A percentile compares a stretch with the other conserved stretches of the same genome.
Evolutionary conservation across 805 yeast species (phyloP).

Genomic region (Priceomyces carsonii): DNA sequence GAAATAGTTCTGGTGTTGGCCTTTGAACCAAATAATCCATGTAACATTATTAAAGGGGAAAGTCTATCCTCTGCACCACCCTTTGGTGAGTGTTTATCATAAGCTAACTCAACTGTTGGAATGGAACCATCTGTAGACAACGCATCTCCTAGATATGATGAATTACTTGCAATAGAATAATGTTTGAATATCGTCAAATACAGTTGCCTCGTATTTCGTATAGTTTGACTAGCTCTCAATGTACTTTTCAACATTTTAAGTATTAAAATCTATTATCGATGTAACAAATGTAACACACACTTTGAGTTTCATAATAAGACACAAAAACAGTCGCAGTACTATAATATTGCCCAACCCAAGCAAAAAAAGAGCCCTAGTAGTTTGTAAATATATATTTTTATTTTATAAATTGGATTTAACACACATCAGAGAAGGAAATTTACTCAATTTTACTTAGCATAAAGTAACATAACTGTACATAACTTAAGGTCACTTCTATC

Average conservation of each 20-base stretch:
- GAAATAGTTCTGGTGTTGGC: conserved; percentile 83
- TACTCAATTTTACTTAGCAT: background rate
- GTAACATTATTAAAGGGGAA: conserved; percentile 75
- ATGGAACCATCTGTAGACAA: conserved; percentile 32
- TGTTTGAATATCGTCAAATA: too few relatives aligned
- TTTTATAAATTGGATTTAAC: too few relatives aligned
- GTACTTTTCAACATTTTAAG: too few relatives aligned
- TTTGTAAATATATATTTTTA: too few relatives aligned
- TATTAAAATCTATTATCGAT: too few relatives aligned
- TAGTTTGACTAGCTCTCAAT: too few relatives aligned
- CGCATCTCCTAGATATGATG: conserved; percentile 31
- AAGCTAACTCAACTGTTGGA: conserved; percentile 55
- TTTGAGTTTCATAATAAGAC: too few relatives aligned
- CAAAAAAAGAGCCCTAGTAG: too few relatives aligned
- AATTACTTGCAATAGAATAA: conserved; percentile 2
- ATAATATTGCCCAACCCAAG: too few relatives aligned
- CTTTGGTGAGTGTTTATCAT: conserved; percentile 46
- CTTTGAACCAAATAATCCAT: conserved; percentile 87
- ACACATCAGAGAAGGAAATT: background rate
- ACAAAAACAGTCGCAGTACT: too few relatives aligned
- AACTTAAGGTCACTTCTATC: conserved; percentile 8
- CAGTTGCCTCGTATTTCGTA: too few relatives aligned
- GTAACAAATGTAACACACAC: too few relatives aligned
- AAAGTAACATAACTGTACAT: conserved; percentile 1
- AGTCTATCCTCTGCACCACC: conserved; percentile 18